Percentiles rank a stretch among this genome's conserved stretches.
These are phyloP conservation scores for Fraxinus albicans DNA, from an alignment of 305 asterid species.

Conservation along the genomic window DNA sequence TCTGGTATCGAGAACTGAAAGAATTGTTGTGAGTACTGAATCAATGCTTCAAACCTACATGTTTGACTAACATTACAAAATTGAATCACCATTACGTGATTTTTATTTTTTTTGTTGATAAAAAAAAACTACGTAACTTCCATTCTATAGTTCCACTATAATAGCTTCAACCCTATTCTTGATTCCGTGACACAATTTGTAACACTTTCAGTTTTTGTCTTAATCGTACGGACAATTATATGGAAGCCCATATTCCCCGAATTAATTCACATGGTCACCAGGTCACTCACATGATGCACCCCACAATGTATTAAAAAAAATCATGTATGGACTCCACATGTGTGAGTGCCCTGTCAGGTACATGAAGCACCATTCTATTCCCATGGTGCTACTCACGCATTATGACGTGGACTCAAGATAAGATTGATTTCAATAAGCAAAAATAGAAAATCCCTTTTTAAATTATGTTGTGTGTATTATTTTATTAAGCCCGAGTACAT, in stretches of 20 bases:
- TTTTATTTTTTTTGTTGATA: neutral
- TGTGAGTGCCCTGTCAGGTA: no score
- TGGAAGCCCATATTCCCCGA: neutral
- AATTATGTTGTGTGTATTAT: neutral
- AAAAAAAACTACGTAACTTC: no score
- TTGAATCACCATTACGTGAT: neutral
- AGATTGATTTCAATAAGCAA: neutral
- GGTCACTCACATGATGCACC: no score
- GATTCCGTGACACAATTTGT: neutral
- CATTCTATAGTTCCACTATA: neutral
- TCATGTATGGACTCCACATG: no score
- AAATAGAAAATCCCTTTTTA: neutral
- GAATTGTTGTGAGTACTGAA: neutral
- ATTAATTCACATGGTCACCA: no score
- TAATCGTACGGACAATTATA: neutral
- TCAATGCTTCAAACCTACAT: neutral
- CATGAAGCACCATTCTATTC: neutral
- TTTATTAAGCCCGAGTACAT: neutral
- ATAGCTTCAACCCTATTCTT: neutral
- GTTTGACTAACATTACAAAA: neutral
- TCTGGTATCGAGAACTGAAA: neutral
- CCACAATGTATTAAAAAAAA: no score
- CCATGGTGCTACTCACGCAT: neutral
- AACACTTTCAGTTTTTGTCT: neutral
- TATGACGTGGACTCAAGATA: neutral